These are phyloP conservation scores for Heliocybe sulcata DNA, from an alignment of 1,284 basidiomycete species.

Conservation along the genomic window DNA sequence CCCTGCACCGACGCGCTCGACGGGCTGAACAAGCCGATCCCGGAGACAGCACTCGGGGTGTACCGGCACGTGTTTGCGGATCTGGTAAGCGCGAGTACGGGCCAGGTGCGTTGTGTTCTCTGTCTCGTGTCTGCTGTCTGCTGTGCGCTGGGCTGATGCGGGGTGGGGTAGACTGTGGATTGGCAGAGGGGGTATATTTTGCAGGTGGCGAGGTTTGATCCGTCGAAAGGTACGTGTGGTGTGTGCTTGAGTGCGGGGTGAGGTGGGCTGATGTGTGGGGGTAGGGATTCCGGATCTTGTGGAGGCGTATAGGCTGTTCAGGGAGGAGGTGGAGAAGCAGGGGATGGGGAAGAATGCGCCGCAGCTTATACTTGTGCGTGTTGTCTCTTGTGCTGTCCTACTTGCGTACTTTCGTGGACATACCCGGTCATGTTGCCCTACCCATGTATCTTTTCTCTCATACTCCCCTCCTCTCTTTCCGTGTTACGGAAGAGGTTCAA, in stretches of 20 bases:
- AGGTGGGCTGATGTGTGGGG: neutral
- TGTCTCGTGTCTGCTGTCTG: neutral
- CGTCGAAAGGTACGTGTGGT: conserved; percentile 1
- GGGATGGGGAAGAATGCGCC: neutral
- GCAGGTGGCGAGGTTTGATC: conserved; percentile 6
- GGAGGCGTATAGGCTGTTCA: conserved; percentile 4
- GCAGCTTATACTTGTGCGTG: conserved; percentile 3
- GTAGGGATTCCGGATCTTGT: conserved; percentile 5
- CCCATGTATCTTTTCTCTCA: no score
- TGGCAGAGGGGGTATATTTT: conserved; percentile 5
- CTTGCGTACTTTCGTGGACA: neutral
- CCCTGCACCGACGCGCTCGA: conserved; percentile 3
- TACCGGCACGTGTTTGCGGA: conserved; percentile 2
- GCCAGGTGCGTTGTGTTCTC: neutral
- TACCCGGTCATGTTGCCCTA: no score
- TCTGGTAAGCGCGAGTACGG: neutral
- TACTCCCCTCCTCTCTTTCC: no score
- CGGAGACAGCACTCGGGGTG: neutral
- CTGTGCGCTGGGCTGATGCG: neutral
- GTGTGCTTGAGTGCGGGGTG: no score
- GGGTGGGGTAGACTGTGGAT: neutral
- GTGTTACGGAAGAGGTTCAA: neutral
- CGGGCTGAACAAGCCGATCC: conserved; percentile 5
- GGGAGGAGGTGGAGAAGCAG: conserved; percentile 1
- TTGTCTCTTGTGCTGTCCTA: neutral